Conservation (phyloP, 495 filamentous ascomycete species). For the Pseudoneurospora amorphoporcata region DNA sequence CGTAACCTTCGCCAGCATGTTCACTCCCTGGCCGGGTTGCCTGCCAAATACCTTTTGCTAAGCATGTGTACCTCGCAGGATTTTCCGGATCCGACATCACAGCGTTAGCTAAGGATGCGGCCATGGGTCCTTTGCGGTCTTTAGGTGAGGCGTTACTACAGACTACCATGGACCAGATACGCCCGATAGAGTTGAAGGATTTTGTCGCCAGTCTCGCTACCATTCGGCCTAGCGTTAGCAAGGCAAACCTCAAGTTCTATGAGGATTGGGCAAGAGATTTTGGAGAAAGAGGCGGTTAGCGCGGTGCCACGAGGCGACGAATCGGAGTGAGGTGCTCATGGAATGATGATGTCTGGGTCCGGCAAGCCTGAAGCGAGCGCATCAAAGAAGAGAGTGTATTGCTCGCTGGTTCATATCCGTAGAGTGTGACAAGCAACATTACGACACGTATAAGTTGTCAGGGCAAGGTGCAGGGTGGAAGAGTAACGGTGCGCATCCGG, state of each 20-base stretch:
- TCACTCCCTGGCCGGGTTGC: background rate
- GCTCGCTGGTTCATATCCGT: background rate
- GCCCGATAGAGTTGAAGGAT: constrained; percentile 72
- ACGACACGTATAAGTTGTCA: background rate
- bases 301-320: background rate
- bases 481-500: background rate
- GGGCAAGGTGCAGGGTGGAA: background rate
- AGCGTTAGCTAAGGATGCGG: constrained; percentile 92
- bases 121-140: constrained; percentile 91
- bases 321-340: background rate
- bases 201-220: constrained; percentile 77
- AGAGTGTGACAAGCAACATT: background rate
- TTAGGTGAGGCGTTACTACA: constrained; percentile 82
- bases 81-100: constrained; percentile 98
- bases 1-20: background rate
- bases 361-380: background rate
- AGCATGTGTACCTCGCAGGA: constrained; percentile 39
- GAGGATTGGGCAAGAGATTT: constrained; percentile 93
- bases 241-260: constrained; percentile 70
- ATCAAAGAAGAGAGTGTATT: background rate
- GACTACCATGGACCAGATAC: constrained; percentile 88
- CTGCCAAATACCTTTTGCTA: background rate
- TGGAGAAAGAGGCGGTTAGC: constrained; percentile 77
- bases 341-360: background rate
- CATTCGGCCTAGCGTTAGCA: constrained; percentile 86